Percentiles rank a stretch among this genome's conserved stretches.
Evolutionary conservation across 805 yeast species (phyloP).

Genomic region (Ogataea nakhonphanomensis): DNA sequence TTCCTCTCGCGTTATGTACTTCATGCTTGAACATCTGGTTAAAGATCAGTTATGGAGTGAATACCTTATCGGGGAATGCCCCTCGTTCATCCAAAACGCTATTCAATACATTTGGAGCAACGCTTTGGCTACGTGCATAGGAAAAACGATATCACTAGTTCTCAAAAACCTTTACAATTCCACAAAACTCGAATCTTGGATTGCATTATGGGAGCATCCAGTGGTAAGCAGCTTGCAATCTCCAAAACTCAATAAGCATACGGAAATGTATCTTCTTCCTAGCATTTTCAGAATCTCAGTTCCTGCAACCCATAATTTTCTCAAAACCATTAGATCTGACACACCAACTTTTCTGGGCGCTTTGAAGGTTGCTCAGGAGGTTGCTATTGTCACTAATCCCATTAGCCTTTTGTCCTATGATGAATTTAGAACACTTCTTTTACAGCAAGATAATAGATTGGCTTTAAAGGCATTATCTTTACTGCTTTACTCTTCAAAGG

Average conservation of each 20-base stretch:
- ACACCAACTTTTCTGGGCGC: conserved; percentile 48
- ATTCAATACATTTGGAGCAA: conserved; percentile 50
- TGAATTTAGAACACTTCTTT: conserved; percentile 38
- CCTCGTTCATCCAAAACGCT: conserved; percentile 46
- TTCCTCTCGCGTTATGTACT: conserved; percentile 58
- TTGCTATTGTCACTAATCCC: conserved; percentile 50
- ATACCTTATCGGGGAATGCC: conserved; percentile 41
- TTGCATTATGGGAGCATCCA: conserved; percentile 46
- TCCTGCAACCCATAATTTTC: conserved; percentile 32
- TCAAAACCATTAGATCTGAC: conserved; percentile 24
- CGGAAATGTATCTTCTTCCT: conserved; percentile 61
- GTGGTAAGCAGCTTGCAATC: conserved; percentile 36
- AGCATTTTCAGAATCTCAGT: conserved; percentile 54
- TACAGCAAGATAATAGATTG: conserved; percentile 36
- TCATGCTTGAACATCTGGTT: conserved; percentile 54
- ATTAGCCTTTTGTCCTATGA: conserved; percentile 23
- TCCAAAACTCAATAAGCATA: conserved; percentile 38
- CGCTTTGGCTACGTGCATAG: conserved; percentile 62
- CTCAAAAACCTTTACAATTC: conserved; percentile 33
- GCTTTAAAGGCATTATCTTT: conserved; percentile 60
- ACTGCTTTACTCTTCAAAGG: conserved; percentile 57
- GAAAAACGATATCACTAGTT: conserved; percentile 50
- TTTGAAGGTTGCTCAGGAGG: conserved; percentile 60
- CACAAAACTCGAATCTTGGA: conserved; percentile 40
- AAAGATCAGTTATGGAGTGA: conserved; percentile 42